Base-by-base conservation (phyloP, 768 basidiomycete genomes). In the Tricholoma bakamatsutake region DNA sequence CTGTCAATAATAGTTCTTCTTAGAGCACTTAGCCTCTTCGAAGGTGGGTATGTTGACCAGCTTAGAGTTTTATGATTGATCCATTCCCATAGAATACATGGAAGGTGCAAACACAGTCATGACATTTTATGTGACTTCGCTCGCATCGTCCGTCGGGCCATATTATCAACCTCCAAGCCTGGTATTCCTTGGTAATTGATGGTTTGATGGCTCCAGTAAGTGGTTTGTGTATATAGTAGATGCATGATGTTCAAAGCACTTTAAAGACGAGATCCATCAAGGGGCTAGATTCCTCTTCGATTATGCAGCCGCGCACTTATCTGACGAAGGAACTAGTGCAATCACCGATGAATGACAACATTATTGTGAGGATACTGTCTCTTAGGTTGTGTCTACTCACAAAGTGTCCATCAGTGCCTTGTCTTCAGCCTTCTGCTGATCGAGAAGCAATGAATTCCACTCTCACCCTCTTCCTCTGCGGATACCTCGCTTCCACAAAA, bases 281-380 rank as follows among this genome's bases (percentile, higher is more conserved):
- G 85, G 93, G 0, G 85, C 91, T 8, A 79, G 87, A 48, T 69
- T 84, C 2, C 73, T 96, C 1, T 93, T 98, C 55, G 90, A 93
- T 42, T 81, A 91, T 2, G 79, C 83, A 0, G 73, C 95, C 0
- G 80, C 80, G 7, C 76, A 80, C 39, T 69, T 94, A 60, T 74
- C 82, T 0, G 90, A 94, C 53, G 79, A 81, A 24, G 85, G 88
- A 56, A 80, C 87, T 0, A 74, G 76, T 21, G 66, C 64, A 1
- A 50, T 58, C 7, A 51, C 58, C 21, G 60, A 65, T 28, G 57
- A 54, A 50, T 65, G 64, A 62, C 57, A 52, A 28, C 50, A 50
- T 18, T 52, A 46, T 35, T 45, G 10, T 39, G 30, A 31, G 21
- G 35, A 10, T 47, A 43, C 15, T 3, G 10, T 43, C 24, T 15